Evolutionary conservation across 2,329 filamentous ascomycete species (phyloP).

Genomic region (Calonectria pseudoturangicola): DNA sequence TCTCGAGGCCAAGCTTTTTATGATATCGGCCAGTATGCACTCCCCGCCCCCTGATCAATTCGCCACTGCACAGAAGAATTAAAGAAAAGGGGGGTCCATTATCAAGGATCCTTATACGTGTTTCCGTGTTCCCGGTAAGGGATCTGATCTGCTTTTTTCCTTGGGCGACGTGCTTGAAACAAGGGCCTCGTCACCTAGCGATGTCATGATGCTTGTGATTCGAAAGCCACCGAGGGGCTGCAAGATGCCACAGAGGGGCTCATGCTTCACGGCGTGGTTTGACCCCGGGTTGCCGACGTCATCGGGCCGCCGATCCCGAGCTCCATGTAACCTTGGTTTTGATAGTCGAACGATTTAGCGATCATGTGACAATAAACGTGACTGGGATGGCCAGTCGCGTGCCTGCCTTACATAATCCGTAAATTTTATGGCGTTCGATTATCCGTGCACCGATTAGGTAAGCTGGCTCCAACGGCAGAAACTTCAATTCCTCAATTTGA

Average conservation of each 20-base stretch:
- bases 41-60: slow-evolving; percentile 42
- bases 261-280: slow-evolving; percentile 8
- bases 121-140: slow-evolving; percentile 39
- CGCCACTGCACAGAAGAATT: slow-evolving; percentile 48
- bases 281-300: slow-evolving; percentile 45
- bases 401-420: slow-evolving; percentile 5
- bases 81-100: slow-evolving; percentile 33
- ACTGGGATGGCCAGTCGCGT: background rate
- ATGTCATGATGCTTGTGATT: slow-evolving; percentile 39
- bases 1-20: slow-evolving; percentile 22
- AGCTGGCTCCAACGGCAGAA: slow-evolving; percentile 47
- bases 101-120: slow-evolving; percentile 19
- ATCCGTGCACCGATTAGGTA: slow-evolving; percentile 34
- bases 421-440: background rate
- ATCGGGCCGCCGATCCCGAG: slow-evolving; percentile 43
- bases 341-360: background rate
- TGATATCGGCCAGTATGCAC: slow-evolving; percentile 12
- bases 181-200: slow-evolving; percentile 52
- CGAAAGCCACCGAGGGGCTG: slow-evolving; percentile 48
- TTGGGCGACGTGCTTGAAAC: slow-evolving; percentile 49
- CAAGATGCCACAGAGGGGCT: slow-evolving; percentile 35
- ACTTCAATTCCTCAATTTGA: slow-evolving; percentile 52
- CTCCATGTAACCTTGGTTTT: slow-evolving; percentile 6
- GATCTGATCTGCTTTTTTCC: slow-evolving; percentile 46
- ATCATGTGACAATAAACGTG: slow-evolving; percentile 36